phyloP scores from a whole-genome alignment of 495 filamentous ascomycete genomes.

The Cladorrhinum samala region DNA sequence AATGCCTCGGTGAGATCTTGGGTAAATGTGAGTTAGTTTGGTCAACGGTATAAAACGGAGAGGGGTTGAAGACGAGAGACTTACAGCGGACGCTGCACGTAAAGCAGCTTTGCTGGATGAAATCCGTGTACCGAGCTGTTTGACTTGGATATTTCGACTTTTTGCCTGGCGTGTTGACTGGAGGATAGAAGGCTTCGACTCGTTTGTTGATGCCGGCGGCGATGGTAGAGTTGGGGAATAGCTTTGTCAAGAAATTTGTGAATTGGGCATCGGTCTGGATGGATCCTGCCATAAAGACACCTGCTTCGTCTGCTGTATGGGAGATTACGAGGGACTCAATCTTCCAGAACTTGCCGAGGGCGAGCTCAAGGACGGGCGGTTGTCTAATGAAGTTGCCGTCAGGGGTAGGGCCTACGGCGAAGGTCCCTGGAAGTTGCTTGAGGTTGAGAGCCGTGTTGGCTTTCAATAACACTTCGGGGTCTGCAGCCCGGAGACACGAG shows the following conservation, averaged over 20 bases:
- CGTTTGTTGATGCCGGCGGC: slow-evolving; percentile 24
- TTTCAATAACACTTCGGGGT: slow-evolving; percentile 27
- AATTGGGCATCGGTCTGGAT: slow-evolving; percentile 49
- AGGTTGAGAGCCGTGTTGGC: slow-evolving; percentile 37
- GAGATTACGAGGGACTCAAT: slow-evolving; percentile 36
- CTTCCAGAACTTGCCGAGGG: slow-evolving; percentile 39
- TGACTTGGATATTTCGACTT: slow-evolving; percentile 25
- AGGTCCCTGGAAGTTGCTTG: slow-evolving; percentile 31
- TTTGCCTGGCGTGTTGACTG: slow-evolving; percentile 13
- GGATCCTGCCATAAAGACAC: slow-evolving; percentile 34
- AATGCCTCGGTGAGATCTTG: slow-evolving; percentile 32
- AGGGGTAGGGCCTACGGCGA: slow-evolving; percentile 39
- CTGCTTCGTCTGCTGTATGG: slow-evolving; percentile 36
- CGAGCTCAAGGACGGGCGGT: slow-evolving; percentile 38
- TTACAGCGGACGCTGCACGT: slow-evolving; percentile 35
- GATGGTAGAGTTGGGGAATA: slow-evolving; percentile 34
- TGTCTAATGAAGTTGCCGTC: slow-evolving; percentile 43
- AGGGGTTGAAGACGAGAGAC: not conserved
- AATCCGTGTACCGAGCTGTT: slow-evolving; percentile 26
- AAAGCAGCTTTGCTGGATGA: slow-evolving; percentile 33
- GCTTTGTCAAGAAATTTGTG: slow-evolving; percentile 39
- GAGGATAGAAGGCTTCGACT: slow-evolving; percentile 32
- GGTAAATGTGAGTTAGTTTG: not conserved
- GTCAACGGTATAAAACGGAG: too few relatives aligned
- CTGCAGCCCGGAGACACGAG: slow-evolving; percentile 36